These are phyloP conservation scores for Fusarium armeniacum DNA, from an alignment of 2,329 filamentous ascomycete species.

Conservation along the genomic window DNA sequence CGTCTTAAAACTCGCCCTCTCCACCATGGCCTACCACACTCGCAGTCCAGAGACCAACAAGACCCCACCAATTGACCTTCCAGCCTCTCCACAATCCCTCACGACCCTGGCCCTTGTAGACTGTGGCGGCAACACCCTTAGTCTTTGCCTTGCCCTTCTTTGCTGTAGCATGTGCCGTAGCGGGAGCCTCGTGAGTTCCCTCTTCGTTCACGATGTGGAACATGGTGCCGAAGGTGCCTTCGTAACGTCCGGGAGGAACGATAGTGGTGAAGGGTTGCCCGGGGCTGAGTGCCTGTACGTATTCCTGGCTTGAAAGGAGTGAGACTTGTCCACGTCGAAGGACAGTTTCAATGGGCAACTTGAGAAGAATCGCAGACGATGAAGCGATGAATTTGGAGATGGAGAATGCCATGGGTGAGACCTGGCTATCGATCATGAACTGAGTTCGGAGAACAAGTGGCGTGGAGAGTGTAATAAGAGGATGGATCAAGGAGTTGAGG, in stretches of 20 bases:
- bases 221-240: conserved; percentile 91
- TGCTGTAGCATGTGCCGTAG: conserved; percentile 50
- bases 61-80: conserved; percentile 83
- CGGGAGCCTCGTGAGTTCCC: conserved; percentile 69
- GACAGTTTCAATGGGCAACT: conserved; percentile 92
- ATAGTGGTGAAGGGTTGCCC: conserved; percentile 74
- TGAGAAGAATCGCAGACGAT: conserved; percentile 83
- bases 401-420: conserved; percentile 85
- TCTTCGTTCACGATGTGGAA: conserved; percentile 89
- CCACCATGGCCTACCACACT: conserved; percentile 73
- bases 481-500: conserved; percentile 86
- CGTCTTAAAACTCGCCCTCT: conserved; percentile 69
- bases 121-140: conserved; percentile 51
- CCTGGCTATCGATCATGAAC: conserved; percentile 83
- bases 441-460: conserved; percentile 89
- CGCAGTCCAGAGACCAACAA: conserved; percentile 81
- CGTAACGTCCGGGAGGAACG: conserved; percentile 83
- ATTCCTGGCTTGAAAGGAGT: conserved; percentile 70
- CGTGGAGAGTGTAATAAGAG: conserved; percentile 83
- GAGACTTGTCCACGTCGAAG: conserved; percentile 88
- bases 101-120: conserved; percentile 74
- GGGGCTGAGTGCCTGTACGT: conserved; percentile 64
- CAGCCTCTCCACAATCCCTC: conserved; percentile 79
- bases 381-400: conserved; percentile 86
- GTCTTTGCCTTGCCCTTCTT: conserved; percentile 54